Conservation (phyloP, 768 basidiomycete species). For the Crassisporium funariophilum region DNA sequence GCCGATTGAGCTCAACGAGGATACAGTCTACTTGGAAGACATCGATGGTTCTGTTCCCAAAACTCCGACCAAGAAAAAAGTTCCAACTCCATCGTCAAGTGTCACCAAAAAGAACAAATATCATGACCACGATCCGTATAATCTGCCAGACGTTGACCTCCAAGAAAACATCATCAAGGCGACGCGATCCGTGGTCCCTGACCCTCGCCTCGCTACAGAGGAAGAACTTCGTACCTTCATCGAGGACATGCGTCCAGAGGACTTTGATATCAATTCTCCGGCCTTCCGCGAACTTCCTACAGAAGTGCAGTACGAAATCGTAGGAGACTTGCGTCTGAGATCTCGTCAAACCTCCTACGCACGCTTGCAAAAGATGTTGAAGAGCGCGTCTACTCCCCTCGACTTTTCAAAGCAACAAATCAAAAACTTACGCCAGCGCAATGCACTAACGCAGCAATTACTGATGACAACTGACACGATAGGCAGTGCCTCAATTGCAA, state of each 20-base stretch:
- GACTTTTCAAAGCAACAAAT: constrained; percentile 99
- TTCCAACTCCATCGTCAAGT: constrained; percentile 43
- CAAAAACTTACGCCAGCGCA: constrained; percentile 84
- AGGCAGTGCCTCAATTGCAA: constrained; percentile 85
- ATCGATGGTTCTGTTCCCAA: constrained; percentile 55
- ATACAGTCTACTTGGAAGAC: constrained; percentile 90
- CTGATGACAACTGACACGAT: constrained; percentile 91
- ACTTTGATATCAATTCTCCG: constrained; percentile 89
- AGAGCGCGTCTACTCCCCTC: constrained; percentile 73
- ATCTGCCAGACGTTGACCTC: constrained; percentile 81
- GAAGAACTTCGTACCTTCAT: constrained; percentile 93
- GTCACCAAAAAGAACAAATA: constrained; percentile 64
- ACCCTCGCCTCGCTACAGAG: constrained; percentile 94
- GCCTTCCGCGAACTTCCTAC: constrained; percentile 92
- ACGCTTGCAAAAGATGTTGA: constrained; percentile 89
- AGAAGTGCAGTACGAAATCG: constrained; percentile 97
- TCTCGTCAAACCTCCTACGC: constrained; percentile 93
- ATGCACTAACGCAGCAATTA: constrained; percentile 90
- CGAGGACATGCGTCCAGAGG: constrained; percentile 93
- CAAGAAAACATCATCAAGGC: constrained; percentile 63
- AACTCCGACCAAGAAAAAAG: constrained; percentile 48
- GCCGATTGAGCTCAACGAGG: constrained; percentile 57
- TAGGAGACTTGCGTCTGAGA: constrained; percentile 92
- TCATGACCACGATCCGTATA: constrained; percentile 88
- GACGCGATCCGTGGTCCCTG: constrained; percentile 63